Evolutionary conservation across 176 grass and related monocot genomes (phyloP).

Genomic region (Carex scoparia): DNA sequence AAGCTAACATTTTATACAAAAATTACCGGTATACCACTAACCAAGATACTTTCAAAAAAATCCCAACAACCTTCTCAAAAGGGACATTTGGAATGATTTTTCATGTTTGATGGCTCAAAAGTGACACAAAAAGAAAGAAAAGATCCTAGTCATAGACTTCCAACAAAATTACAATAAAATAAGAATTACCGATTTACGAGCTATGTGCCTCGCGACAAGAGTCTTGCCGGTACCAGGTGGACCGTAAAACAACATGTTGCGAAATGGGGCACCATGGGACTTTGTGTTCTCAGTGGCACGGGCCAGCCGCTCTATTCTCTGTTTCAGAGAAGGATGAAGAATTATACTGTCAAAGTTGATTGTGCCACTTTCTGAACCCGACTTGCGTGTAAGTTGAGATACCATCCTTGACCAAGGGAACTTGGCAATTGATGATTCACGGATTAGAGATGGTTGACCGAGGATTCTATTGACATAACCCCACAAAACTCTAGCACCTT

Average conservation of each 20-base stretch:
- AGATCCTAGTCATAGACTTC: not conserved
- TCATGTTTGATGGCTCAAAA: not conserved
- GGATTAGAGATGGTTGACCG: slow-evolving; percentile 87
- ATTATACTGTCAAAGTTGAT: slow-evolving; percentile 67
- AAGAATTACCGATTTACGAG: slow-evolving; percentile 80
- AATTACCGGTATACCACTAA: not conserved
- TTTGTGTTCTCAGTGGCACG: slow-evolving; percentile 93
- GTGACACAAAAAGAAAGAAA: not conserved
- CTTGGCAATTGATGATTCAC: slow-evolving; percentile 93
- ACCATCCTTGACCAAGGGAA: slow-evolving; percentile 52
- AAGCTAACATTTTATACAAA: not conserved
- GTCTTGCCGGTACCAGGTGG: slow-evolving; percentile 98
- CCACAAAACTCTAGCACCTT: slow-evolving; percentile 90
- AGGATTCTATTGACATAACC: slow-evolving; percentile 94
- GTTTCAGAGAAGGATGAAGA: slow-evolving; percentile 78
- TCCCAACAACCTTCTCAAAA: not conserved
- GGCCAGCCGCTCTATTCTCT: slow-evolving; percentile 81
- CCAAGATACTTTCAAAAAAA: not conserved
- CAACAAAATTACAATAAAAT: slow-evolving; percentile 1
- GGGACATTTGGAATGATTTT: not conserved
- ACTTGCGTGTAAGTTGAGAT: slow-evolving; percentile 22
- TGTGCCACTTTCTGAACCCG: slow-evolving; percentile 17
- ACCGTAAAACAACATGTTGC: slow-evolving; percentile 98
- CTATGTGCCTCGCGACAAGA: slow-evolving; percentile 90
- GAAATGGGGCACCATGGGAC: slow-evolving; percentile 83